Evolutionary conservation across 75 land plant genomes (phyloP).

Genomic region (Isoetes taiwanensis): DNA sequence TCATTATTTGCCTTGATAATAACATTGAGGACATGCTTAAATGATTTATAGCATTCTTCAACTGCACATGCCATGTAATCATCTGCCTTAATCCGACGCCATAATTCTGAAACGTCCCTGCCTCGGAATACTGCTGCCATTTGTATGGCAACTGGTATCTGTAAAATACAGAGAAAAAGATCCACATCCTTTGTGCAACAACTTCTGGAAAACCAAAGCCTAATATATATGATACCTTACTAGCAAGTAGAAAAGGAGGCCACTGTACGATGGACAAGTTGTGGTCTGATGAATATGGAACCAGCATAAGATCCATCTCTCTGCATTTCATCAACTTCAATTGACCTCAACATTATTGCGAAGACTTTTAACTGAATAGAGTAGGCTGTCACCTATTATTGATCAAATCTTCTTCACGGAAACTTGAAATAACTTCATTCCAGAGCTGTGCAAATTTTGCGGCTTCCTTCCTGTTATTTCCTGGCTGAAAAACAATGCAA

Average conservation of each 20-base stretch:
- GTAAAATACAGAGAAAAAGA: not conserved
- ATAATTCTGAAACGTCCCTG: slow-evolving; percentile 39
- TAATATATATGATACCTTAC: too few species aligned
- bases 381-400: slow-evolving; percentile 57
- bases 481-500: too few species aligned
- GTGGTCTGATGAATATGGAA: slow-evolving; percentile 83
- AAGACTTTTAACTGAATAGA: not conserved
- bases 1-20: slow-evolving; percentile 65
- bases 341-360: not conserved
- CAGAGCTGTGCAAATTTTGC: slow-evolving; percentile 96
- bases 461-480: slow-evolving; percentile 59
- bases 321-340: too few species aligned
- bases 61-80: slow-evolving; percentile 82
- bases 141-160: not conserved
- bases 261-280: slow-evolving; percentile 79
- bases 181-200: not conserved
- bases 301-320: slow-evolving; percentile 90
- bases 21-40: slow-evolving; percentile 26
- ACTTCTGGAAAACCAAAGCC: slow-evolving; percentile 5
- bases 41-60: slow-evolving; percentile 3
- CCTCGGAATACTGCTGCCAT: slow-evolving; percentile 52
- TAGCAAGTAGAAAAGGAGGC: slow-evolving; percentile 97
- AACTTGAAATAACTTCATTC: slow-evolving; percentile 92
- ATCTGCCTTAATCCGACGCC: slow-evolving; percentile 80
- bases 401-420: slow-evolving; percentile 91